phyloP scores from a whole-genome alignment of 345 rosid genomes.

The Noccaea caerulescens region DNA sequence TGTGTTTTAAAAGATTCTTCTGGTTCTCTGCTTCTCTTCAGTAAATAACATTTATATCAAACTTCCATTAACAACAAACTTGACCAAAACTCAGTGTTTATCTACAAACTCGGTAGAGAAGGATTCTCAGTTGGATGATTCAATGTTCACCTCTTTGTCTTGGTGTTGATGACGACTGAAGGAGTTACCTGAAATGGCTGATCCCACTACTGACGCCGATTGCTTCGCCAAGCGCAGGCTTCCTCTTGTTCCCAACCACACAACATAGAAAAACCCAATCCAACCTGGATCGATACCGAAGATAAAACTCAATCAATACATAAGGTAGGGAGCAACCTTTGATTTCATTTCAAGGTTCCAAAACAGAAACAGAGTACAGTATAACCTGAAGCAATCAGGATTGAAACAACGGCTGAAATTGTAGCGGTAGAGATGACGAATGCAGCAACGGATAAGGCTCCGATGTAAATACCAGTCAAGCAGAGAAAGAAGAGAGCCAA shows the following conservation, averaged over 20 bases:
- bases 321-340: constrained; percentile 2
- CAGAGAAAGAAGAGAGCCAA: constrained; percentile 77
- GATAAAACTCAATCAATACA: constrained; percentile 9
- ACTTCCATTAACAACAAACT: constrained; percentile 25
- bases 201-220: constrained; percentile 60
- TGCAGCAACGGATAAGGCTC: constrained; percentile 71
- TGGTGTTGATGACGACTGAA: constrained; percentile 41
- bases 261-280: constrained; percentile 74
- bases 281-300: constrained; percentile 70
- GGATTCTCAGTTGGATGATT: constrained; percentile 22
- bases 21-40: background rate
- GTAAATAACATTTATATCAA: constrained; percentile 1
- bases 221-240: constrained; percentile 63
- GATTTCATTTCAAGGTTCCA: constrained; percentile 18
- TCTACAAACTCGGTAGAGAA: constrained; percentile 26
- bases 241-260: constrained; percentile 74
- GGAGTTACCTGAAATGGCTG: constrained; percentile 60
- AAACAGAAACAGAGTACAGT: constrained; percentile 27
- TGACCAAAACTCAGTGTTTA: constrained; percentile 34
- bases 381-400: constrained; percentile 64
- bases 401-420: constrained; percentile 61
- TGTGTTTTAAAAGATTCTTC: background rate
- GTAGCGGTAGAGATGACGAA: constrained; percentile 74
- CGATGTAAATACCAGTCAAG: constrained; percentile 71
- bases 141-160: constrained; percentile 31